Base-by-base conservation (phyloP, 164 flowering plant species). In the Cinnamomum micranthum region DNA sequence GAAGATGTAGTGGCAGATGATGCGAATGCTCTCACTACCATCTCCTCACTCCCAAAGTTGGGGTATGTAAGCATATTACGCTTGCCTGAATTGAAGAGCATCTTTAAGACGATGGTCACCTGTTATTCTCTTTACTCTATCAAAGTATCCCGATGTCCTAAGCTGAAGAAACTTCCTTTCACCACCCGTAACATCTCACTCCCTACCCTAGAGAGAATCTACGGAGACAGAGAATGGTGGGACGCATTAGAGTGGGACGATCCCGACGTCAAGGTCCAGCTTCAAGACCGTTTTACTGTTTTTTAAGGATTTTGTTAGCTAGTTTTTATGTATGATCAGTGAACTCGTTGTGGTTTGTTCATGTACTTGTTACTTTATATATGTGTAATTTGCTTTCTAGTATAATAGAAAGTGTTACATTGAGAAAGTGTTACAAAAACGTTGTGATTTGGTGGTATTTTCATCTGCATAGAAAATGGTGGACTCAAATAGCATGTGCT, bases 231-330 rank as follows among this genome's bases (percentile, higher is more conserved):
- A 27, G n/a, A 66, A 25, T 66, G 69, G 69, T 66, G 69, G 69
- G 69, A 66, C 27, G 33, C 47, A 28, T 66, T 66, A 35, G 6
- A 66, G 33, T 28, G 69, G 69, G 69, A 66, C 20, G 41, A 66
- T 31, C 69, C n/a, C 20, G 14, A 31, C 9, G 19, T 15, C 47
- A 66, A 14, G 47, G 28, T 14, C 47, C 35, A 13, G 20, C 20
- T 31, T 20, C 69, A 66, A 31, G 15, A 33, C 28, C 69, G 6
- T 27, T 66, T 66, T 35, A 66, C 19, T 52, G 59, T 5, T 33
- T 1, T 0, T 33, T 33, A 4, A 0, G 5, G 41, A 33, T 33
- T 33, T 33, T 33, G 28, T 27, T 27, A 27, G 28, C 28, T 27
- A 2, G 28, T 2, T 27, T 27, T 27, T 27, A 27, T 27, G 28